Conservation (phyloP, 345 rosid genomes). For the Gossypioides kirkii region DNA sequence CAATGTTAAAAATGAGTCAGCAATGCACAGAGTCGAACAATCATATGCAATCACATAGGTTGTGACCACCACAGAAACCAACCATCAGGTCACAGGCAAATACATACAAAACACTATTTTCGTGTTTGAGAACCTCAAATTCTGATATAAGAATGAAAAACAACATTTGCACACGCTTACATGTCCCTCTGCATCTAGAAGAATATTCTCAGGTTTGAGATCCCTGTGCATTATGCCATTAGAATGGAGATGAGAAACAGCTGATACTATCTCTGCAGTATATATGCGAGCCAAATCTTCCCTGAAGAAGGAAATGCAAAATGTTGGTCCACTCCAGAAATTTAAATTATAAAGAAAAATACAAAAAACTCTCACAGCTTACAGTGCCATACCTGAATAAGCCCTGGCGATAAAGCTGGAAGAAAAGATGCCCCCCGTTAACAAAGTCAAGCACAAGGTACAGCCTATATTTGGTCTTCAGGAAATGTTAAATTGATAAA, state of each 20-base stretch:
- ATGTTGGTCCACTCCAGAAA: not conserved
- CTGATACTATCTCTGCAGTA: conserved; percentile 89
- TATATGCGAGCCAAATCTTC: conserved; percentile 94
- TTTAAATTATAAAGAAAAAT: not conserved
- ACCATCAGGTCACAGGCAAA: conserved; percentile 18
- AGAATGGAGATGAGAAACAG: conserved; percentile 86
- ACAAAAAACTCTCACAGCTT: not conserved
- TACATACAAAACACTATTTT: conserved; percentile 34
- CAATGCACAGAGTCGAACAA: not conserved
- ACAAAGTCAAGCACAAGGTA: conserved; percentile 91
- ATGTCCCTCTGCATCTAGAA: conserved; percentile 82
- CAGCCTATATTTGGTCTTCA: conserved; percentile 87
- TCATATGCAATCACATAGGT: not conserved
- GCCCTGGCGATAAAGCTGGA: conserved; percentile 94
- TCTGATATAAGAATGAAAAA: conserved; percentile 34
- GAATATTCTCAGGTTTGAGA: conserved; percentile 94
- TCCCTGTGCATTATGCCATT: conserved; percentile 98
- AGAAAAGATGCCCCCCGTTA: conserved; percentile 96
- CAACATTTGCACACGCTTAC: conserved; percentile 27
- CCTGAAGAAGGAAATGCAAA: conserved; percentile 33
- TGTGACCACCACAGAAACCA: conserved; percentile 9
- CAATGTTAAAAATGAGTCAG: not conserved
- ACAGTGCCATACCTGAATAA: conserved; percentile 63
- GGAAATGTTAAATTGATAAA: not conserved
- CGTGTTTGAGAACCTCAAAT: conserved; percentile 35